Percentiles rank a stretch among this genome's conserved stretches.
Evolutionary conservation across 192 early-diverging fungal species (phyloP).

Genomic region (Chytriomyces sp.): DNA sequence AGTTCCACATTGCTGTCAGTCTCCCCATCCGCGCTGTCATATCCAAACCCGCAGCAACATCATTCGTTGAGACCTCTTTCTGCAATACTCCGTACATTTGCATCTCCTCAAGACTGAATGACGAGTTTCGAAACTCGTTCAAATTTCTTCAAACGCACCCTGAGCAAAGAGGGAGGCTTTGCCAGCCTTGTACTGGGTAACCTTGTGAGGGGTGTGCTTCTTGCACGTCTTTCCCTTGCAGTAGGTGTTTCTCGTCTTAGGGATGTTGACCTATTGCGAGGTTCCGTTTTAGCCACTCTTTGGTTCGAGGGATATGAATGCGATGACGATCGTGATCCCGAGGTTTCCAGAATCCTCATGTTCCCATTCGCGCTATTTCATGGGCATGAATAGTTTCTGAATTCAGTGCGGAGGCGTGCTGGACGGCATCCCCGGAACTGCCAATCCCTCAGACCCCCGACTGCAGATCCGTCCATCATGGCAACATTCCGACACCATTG

Average conservation of each 20-base stretch:
- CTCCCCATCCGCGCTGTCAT: neutral
- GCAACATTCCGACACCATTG: too few relatives aligned
- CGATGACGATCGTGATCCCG: too few relatives aligned
- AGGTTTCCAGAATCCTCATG: too few relatives aligned
- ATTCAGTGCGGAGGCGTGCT: too few relatives aligned
- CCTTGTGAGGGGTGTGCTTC: conserved; percentile 99
- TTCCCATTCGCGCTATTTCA: too few relatives aligned
- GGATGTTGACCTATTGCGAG: conserved; percentile 86
- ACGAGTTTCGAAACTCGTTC: too few relatives aligned
- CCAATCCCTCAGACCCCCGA: too few relatives aligned
- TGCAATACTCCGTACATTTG: neutral
- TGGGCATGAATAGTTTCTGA: too few relatives aligned
- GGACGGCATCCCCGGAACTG: too few relatives aligned
- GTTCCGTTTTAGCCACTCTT: neutral
- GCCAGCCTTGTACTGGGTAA: conserved; percentile 99
- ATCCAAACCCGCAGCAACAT: neutral
- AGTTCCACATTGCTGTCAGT: neutral
- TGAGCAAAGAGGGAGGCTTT: conserved; percentile 99
- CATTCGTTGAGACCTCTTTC: neutral
- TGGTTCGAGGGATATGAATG: too few relatives aligned
- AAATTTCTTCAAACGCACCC: too few relatives aligned
- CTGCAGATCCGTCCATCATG: too few relatives aligned
- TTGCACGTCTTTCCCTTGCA: conserved; percentile 97
- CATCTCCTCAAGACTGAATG: neutral
- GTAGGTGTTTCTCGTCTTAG: conserved; percentile 99